Conservation (phyloP, 2,329 filamentous ascomycete species). For the Rutstroemia sydowiana region DNA sequence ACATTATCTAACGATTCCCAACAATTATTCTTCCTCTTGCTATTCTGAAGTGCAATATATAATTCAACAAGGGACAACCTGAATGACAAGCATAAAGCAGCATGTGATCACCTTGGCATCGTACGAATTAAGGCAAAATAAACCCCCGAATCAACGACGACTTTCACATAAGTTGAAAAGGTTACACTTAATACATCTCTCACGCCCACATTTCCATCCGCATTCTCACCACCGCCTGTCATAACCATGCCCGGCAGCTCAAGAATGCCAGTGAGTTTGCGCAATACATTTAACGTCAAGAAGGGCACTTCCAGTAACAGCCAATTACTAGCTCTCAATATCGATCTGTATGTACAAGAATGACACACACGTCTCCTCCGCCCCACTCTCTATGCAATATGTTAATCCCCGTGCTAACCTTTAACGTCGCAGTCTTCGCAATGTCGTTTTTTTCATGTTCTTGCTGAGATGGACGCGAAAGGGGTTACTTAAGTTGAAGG, state of each 20-base stretch:
- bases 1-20: too few species aligned
- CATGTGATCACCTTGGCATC: slow-evolving; percentile 11
- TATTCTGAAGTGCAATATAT: too few species aligned
- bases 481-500: slow-evolving; percentile 75
- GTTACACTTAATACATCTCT: too few species aligned
- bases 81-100: slow-evolving; percentile 4
- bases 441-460: slow-evolving; percentile 85
- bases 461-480: slow-evolving; percentile 75
- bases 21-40: too few species aligned
- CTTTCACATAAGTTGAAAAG: background rate
- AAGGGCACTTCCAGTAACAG: slow-evolving; percentile 44
- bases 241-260: slow-evolving; percentile 55
- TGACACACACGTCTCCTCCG: background rate
- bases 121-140: slow-evolving; percentile 5
- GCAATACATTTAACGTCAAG: slow-evolving; percentile 59
- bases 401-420: background rate
- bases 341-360: slow-evolving; percentile 54
- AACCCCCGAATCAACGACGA: slow-evolving; percentile 3
- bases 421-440: slow-evolving; percentile 56
- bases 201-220: background rate
- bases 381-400: slow-evolving; percentile 6
- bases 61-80: slow-evolving; percentile 2
- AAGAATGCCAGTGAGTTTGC: slow-evolving; percentile 63
- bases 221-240: slow-evolving; percentile 3
- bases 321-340: slow-evolving; percentile 53